Evolutionary conservation across 225 moss, liverwort and hornwort genomes (phyloP).

Genomic region (Antitrichia curtipendula): DNA sequence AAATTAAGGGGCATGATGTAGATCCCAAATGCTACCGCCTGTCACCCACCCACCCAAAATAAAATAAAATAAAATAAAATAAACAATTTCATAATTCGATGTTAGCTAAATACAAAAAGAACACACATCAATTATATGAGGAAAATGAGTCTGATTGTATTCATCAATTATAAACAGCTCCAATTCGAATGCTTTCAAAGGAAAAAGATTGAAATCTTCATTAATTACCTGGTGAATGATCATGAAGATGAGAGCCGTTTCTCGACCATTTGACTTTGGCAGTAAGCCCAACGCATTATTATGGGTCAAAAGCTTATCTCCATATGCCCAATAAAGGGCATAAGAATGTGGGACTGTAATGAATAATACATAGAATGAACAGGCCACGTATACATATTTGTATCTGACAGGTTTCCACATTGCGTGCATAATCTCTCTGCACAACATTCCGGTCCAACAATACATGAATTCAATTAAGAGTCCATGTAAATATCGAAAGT

Average conservation of each 20-base stretch:
- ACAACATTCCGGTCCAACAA: not conserved
- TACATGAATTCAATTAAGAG: not conserved
- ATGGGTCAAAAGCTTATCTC: constrained; percentile 16
- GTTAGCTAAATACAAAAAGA: not conserved
- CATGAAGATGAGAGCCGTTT: constrained; percentile 47
- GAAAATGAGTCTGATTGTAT: not conserved
- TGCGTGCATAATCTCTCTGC: constrained; percentile 66
- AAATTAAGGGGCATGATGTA: constrained; percentile 53
- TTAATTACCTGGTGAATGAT: constrained; percentile 44
- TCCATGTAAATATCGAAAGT: not conserved
- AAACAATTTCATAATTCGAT: not conserved
- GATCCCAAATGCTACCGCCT: constrained; percentile 46
- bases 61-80: no score
- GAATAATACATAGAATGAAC: constrained; percentile 25
- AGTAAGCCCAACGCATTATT: constrained; percentile 37
- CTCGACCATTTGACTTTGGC: constrained; percentile 11
- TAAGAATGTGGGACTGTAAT: constrained; percentile 47
- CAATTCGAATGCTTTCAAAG: not conserved
- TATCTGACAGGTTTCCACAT: constrained; percentile 47
- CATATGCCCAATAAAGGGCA: constrained; percentile 44
- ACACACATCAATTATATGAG: not conserved
- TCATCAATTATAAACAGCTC: not conserved
- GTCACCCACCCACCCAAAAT: not conserved
- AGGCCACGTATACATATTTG: constrained; percentile 46
- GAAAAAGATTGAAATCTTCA: not conserved